Conservation (phyloP, 176 grass and related monocot genomes). For the Oryza longistaminata region DNA sequence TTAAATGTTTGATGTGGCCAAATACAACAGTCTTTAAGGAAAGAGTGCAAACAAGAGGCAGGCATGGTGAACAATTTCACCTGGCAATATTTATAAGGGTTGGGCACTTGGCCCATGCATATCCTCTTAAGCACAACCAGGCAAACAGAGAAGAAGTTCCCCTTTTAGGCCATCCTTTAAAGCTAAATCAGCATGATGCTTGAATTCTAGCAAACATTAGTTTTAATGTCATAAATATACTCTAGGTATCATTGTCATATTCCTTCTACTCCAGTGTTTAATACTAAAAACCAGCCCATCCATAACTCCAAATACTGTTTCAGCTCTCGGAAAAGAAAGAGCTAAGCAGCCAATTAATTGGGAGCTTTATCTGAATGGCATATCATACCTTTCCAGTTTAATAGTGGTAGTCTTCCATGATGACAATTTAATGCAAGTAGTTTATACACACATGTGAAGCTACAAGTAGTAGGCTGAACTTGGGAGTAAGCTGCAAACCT, state of each 20-base stretch:
- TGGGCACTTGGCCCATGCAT: slow-evolving; percentile 37
- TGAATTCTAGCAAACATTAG: slow-evolving; percentile 54
- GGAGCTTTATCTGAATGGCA: slow-evolving; percentile 18
- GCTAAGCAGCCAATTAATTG: slow-evolving; percentile 31
- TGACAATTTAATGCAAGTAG: not conserved
- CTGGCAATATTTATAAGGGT: slow-evolving; percentile 47
- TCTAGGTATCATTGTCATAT: slow-evolving; percentile 48
- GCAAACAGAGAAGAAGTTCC: slow-evolving; percentile 31
- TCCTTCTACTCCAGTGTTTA: slow-evolving; percentile 29
- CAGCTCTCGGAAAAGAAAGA: slow-evolving; percentile 25
- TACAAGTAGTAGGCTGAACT: not conserved
- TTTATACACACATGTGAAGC: slow-evolving; percentile 4
- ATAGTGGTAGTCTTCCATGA: not conserved
- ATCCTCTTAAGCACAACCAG: slow-evolving; percentile 40
- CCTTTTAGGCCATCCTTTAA: slow-evolving; percentile 48
- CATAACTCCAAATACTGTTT: slow-evolving; percentile 52
- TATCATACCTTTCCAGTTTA: not conserved
- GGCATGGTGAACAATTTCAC: slow-evolving; percentile 53
- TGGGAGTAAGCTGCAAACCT: slow-evolving; percentile 31
- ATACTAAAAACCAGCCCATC: slow-evolving; percentile 41
- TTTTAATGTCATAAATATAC: slow-evolving; percentile 51
- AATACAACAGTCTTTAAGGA: slow-evolving; percentile 57
- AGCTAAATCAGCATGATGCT: slow-evolving; percentile 52
- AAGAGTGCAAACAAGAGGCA: slow-evolving; percentile 48
- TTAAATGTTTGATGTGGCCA: slow-evolving; percentile 55